A percentile compares a stretch with the other conserved stretches of the same genome.
Evolutionary conservation across 208 protist species (phyloP).

Genomic region (Trypanosoma conorhini): DNA sequence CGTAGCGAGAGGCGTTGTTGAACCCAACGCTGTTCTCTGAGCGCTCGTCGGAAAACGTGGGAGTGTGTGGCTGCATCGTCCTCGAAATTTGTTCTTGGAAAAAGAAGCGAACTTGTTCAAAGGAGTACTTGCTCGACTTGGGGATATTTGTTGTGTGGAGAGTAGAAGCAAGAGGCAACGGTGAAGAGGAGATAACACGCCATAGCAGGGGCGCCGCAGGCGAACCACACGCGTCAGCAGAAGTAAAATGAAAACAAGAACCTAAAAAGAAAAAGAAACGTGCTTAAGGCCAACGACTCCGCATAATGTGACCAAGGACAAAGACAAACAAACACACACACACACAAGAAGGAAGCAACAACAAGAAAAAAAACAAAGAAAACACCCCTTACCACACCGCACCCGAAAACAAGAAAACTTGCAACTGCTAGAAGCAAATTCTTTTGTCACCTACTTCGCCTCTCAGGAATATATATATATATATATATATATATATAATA

Average conservation of each 20-base stretch:
- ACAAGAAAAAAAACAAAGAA: background rate
- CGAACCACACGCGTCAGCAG: background rate
- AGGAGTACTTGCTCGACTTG: background rate
- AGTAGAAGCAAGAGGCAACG: slow-evolving; percentile 10
- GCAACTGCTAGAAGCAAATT: too few relatives aligned
- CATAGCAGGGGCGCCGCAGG: background rate
- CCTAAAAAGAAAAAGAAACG: slow-evolving; percentile 11
- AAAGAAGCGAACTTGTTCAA: slow-evolving; percentile 1
- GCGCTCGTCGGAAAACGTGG: slow-evolving; percentile 26
- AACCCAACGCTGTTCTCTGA: slow-evolving; percentile 33
- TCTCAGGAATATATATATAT: background rate
- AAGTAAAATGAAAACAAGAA: slow-evolving; percentile 17
- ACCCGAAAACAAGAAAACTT: too few relatives aligned
- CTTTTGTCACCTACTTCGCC: too few relatives aligned
- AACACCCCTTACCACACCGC: background rate
- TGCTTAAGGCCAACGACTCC: background rate
- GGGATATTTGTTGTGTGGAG: background rate
- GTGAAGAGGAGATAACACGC: background rate
- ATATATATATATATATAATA: too few relatives aligned
- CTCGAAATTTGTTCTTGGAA: slow-evolving; percentile 1
- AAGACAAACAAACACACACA: background rate
- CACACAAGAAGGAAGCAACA: background rate
- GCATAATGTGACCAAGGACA: background rate
- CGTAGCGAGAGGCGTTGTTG: slow-evolving; percentile 31
- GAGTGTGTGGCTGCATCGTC: slow-evolving; percentile 27